Base-by-base conservation (phyloP, 768 basidiomycete genomes). In the Leccinum pellstonianum region DNA sequence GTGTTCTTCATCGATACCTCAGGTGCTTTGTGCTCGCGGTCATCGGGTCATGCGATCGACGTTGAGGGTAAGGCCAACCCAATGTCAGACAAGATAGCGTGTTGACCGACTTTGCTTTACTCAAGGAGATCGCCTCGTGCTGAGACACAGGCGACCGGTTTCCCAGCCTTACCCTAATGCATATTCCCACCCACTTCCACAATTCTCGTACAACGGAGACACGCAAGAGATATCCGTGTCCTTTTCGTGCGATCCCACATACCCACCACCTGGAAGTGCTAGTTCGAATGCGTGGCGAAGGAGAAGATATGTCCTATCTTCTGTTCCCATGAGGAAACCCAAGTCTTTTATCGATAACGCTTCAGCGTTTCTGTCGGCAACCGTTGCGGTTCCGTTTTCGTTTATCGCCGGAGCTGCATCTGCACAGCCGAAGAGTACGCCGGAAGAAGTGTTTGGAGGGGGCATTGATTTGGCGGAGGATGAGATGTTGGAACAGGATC, bases 1-100 rank as follows among this genome's bases (percentile, higher is more conserved):
- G 88, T 93, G 17, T 93, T 92, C 76, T 93, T 90, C 76, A 83
- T 93, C 55, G 92, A 94, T 70, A 81, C 83, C 2, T 82, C 83
- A 19, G 91, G 92, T 19, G 85, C 84, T 10, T 73, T 93, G 46
- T 93, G 90, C 70, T 90, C 91, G 9, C 81, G 88, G 64, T 82
- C 84, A 4, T 83, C 91, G 15, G 92, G 92, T 0, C 91, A 93
- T 73, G 92, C 91, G 8, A 76, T 94, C 38, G 91, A 94, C 66
- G 74, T 93, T 37, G 85, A 93, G 79, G 83, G 91, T 87, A 71
- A 23, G 74, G 62, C 15, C 19, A 50, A 52, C 38, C 29, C 25
- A 19, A 6, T 53, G 29, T 5, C 51, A 51, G 41, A 52, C 51
- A 17, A 19, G 25, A 55, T 41, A 14, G 27, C 53, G 11, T 27